Evolutionary conservation across 495 filamentous ascomycete species (phyloP).

Genomic region (Tetracladium setigerum): DNA sequence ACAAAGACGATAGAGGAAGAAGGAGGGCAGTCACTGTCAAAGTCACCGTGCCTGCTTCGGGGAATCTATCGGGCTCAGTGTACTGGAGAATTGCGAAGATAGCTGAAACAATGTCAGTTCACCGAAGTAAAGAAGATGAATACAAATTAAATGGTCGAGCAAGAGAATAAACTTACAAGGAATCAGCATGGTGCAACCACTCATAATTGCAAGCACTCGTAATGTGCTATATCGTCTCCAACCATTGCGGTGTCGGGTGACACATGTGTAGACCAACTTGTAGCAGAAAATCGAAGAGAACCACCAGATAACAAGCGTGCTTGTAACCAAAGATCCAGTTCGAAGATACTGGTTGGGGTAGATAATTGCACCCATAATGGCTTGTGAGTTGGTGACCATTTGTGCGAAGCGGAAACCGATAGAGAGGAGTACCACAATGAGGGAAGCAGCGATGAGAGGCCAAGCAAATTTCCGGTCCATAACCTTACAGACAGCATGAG

Average conservation of each 20-base stretch:
- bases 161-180: conserved; percentile 50
- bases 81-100: conserved; percentile 65
- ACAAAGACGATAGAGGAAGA: conserved; percentile 74
- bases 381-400: conserved; percentile 46
- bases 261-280: conserved; percentile 59
- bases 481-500: conserved; percentile 27
- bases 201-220: conserved; percentile 67
- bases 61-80: conserved; percentile 33
- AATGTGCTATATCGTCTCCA: conserved; percentile 56
- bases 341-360: conserved; percentile 29
- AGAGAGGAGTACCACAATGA: conserved; percentile 43
- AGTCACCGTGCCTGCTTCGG: conserved; percentile 51
- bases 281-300: conserved; percentile 66
- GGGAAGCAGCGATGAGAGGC: conserved; percentile 40
- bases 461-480: conserved; percentile 25
- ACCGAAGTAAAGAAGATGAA: conserved; percentile 3
- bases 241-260: conserved; percentile 46
- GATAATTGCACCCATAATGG: conserved; percentile 32
- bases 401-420: conserved; percentile 53
- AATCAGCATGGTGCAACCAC: conserved; percentile 69
- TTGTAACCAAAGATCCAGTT: conserved; percentile 42
- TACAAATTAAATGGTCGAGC: not conserved
- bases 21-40: conserved; percentile 64
- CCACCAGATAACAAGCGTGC: conserved; percentile 62
- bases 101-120: conserved; percentile 34